Percentiles rank a stretch among this genome's conserved stretches.
Conservation (phyloP, 73 alveolate genomes). For the Symbiodinium natans region DNA sequence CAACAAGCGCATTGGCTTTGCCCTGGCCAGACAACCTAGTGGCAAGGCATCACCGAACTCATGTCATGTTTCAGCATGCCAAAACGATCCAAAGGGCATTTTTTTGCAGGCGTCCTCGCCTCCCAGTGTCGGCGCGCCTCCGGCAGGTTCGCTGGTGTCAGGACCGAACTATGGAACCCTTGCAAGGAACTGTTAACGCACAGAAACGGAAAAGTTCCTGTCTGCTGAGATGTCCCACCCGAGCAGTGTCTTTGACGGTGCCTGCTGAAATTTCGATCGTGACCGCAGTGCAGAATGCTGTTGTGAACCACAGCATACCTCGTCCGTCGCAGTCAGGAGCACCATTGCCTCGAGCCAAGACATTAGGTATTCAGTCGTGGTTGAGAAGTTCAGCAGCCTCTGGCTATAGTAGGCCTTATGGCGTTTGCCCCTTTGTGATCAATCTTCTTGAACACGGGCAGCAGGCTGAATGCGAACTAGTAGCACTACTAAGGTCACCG, state of each 20-base stretch:
- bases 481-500: neutral
- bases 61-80: neutral
- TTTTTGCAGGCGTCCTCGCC: slow-evolving; percentile 52
- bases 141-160: slow-evolving; percentile 82
- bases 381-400: no score
- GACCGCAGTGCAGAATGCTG: no score
- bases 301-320: no score
- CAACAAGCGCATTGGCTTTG: slow-evolving; percentile 81
- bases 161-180: neutral
- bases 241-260: neutral
- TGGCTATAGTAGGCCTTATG: no score
- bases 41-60: neutral
- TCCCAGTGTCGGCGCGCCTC: slow-evolving; percentile 79
- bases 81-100: neutral
- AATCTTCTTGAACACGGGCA: neutral
- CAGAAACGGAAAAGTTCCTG: neutral
- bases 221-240: neutral
- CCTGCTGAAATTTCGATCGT: no score
- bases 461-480: neutral
- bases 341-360: neutral
- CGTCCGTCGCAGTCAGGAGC: neutral
- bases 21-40: slow-evolving; percentile 72
- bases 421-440: no score
- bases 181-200: no score
- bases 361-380: no score